Conservation (phyloP, 2,329 filamentous ascomycete species). For the Ceratocystiopsis brevicomis region DNA sequence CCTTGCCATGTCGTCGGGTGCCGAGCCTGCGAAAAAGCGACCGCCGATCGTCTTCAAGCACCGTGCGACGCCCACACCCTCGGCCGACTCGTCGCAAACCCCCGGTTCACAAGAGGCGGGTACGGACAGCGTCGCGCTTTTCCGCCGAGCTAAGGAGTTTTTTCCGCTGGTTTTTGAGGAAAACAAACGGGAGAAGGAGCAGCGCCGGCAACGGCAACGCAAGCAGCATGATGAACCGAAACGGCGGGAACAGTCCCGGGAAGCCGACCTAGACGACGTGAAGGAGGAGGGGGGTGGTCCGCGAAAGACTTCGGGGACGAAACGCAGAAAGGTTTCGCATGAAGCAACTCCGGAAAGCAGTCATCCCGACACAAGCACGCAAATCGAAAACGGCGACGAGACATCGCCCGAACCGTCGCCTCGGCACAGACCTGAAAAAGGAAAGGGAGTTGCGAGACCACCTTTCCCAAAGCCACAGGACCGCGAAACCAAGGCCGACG, state of each 20-base stretch:
- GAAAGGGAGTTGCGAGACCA: conserved; percentile 3
- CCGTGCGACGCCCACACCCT: conserved; percentile 1
- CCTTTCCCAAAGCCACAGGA: not conserved
- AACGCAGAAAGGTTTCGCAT: conserved; percentile 8
- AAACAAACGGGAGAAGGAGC: conserved; percentile 15
- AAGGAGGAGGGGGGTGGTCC: too few relatives aligned
- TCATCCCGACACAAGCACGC: not conserved
- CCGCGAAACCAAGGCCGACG: not conserved
- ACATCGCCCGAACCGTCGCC: not conserved
- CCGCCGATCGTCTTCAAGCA: conserved; percentile 8
- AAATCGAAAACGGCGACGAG: too few relatives aligned
- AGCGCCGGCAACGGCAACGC: conserved; percentile 1
- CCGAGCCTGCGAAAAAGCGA: conserved; percentile 4
- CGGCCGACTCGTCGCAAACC: too few relatives aligned
- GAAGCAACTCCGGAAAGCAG: not conserved
- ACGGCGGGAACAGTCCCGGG: conserved; percentile 1
- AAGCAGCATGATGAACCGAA: conserved; percentile 7
- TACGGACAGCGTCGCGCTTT: conserved; percentile 22
- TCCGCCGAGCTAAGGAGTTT: conserved; percentile 30
- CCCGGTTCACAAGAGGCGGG: conserved; percentile 10
- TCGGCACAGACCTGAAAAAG: not conserved
- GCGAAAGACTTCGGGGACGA: not conserved
- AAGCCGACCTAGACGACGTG: too few relatives aligned
- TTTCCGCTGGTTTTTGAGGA: conserved; percentile 18
- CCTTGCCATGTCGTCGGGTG: not conserved